Evolutionary conservation across 768 basidiomycete genomes (phyloP).

Genomic region (Chalciporus piperatus): DNA sequence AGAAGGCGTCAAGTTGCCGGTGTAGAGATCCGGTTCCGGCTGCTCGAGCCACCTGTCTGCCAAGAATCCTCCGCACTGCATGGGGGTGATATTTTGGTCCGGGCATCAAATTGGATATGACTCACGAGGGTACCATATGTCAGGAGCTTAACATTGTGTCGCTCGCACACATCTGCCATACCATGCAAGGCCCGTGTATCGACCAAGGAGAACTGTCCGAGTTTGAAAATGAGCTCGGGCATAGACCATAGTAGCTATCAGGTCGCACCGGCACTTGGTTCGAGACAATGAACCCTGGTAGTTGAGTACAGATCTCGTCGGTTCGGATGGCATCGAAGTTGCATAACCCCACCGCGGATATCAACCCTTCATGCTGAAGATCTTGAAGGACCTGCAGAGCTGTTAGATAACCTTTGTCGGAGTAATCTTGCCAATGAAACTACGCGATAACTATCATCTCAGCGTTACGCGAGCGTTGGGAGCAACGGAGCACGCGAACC

Average conservation of each 20-base stretch:
- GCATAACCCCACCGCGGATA: slow-evolving; percentile 69
- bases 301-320: slow-evolving; percentile 75
- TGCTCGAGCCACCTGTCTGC: slow-evolving; percentile 70
- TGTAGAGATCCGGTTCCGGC: slow-evolving; percentile 71
- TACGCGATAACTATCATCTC: slow-evolving; percentile 23
- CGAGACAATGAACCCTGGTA: slow-evolving; percentile 69
- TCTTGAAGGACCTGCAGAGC: slow-evolving; percentile 53
- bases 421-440: slow-evolving; percentile 82
- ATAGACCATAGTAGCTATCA: neutral
- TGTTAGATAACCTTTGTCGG: slow-evolving; percentile 45
- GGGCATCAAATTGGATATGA: slow-evolving; percentile 4
- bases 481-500: slow-evolving; percentile 35
- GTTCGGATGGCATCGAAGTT: slow-evolving; percentile 77
- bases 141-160: slow-evolving; percentile 68
- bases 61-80: slow-evolving; percentile 80
- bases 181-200: slow-evolving; percentile 75
- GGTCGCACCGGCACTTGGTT: slow-evolving; percentile 74
- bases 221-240: slow-evolving; percentile 8
- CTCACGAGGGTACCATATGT: slow-evolving; percentile 81
- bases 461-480: neutral
- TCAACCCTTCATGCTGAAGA: slow-evolving; percentile 56
- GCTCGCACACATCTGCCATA: slow-evolving; percentile 73
- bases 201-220: slow-evolving; percentile 70
- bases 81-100: neutral
- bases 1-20: slow-evolving; percentile 68